These are phyloP conservation scores for Lasiosphaeria miniovina DNA, from an alignment of 495 filamentous ascomycete species.

Conservation along the genomic window DNA sequence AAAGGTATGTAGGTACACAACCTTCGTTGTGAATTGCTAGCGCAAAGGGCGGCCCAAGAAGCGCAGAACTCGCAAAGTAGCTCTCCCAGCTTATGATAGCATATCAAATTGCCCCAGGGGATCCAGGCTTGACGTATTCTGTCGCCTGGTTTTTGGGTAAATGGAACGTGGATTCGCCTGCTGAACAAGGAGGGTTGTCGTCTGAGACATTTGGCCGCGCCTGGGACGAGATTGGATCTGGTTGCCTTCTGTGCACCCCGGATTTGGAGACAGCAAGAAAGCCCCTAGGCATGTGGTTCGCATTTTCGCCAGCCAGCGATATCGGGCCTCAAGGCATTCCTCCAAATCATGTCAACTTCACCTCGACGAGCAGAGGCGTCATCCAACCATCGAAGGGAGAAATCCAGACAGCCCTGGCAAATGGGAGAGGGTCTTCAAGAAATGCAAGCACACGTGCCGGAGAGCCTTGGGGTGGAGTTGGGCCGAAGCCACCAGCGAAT, in stretches of 20 bases:
- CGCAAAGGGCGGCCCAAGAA: too few species aligned
- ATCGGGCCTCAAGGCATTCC: constrained; percentile 15
- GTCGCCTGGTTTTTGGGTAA: too few species aligned
- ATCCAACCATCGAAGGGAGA: constrained; percentile 10
- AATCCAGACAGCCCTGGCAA: constrained; percentile 10
- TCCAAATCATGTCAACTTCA: constrained; percentile 5
- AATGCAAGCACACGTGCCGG: constrained; percentile 16
- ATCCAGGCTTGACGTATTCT: too few species aligned
- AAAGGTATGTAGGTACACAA: not conserved
- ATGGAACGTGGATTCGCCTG: not conserved
- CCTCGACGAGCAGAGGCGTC: constrained; percentile 12
- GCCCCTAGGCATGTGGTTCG: constrained; percentile 11
- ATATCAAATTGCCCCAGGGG: too few species aligned
- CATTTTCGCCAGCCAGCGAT: constrained; percentile 14
- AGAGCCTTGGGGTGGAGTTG: constrained; percentile 10
- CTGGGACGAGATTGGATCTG: constrained; percentile 23
- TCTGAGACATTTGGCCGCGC: constrained; percentile 17
- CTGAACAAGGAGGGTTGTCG: constrained; percentile 8
- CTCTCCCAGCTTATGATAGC: too few species aligned
- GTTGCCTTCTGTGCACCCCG: constrained; percentile 23
- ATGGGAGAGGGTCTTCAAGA: constrained; percentile 8
- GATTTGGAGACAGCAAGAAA: constrained; percentile 16
- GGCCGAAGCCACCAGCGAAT: constrained; percentile 28
- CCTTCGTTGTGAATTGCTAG: too few species aligned
- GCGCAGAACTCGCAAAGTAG: too few species aligned